These are phyloP conservation scores for Botryotinia narcissicola DNA, from an alignment of 2,329 filamentous ascomycete species.

Conservation along the genomic window DNA sequence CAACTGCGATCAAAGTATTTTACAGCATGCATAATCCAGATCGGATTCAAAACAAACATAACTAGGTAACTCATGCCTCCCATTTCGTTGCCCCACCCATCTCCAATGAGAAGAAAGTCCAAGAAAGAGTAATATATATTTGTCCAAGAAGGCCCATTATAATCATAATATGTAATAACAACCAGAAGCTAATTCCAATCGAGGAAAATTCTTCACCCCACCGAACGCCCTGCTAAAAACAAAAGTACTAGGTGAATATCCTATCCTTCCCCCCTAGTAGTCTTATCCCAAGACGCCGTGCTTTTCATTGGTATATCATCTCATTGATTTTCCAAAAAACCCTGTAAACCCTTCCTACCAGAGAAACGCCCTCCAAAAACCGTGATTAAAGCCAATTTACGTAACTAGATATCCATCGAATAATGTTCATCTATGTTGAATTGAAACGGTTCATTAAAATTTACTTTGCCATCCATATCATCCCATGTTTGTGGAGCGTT, in stretches of 20 bases:
- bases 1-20: not conserved
- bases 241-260: constrained; percentile 14
- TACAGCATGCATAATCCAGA: not conserved
- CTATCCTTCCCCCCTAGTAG: constrained; percentile 13
- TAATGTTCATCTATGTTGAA: constrained; percentile 48
- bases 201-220: not conserved
- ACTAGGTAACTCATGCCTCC: not conserved
- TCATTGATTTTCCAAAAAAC: constrained; percentile 5
- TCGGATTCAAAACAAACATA: not conserved
- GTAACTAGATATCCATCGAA: constrained; percentile 41
- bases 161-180: constrained; percentile 3
- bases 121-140: not conserved
- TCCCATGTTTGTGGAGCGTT: constrained; percentile 45
- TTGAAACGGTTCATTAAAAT: constrained; percentile 53
- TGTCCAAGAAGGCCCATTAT: not conserved
- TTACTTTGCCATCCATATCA: constrained; percentile 44
- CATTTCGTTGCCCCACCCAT: not conserved
- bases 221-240: constrained; percentile 15
- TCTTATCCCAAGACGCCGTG: constrained; percentile 23
- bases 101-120: not conserved
- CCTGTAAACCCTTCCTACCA: constrained; percentile 21
- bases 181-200: not conserved
- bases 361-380: constrained; percentile 24
- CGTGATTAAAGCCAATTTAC: constrained; percentile 12
- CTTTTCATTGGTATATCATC: constrained; percentile 29